phyloP scores from a whole-genome alignment of 139 green algal genomes.

The Chlamydomonas sp. region DNA sequence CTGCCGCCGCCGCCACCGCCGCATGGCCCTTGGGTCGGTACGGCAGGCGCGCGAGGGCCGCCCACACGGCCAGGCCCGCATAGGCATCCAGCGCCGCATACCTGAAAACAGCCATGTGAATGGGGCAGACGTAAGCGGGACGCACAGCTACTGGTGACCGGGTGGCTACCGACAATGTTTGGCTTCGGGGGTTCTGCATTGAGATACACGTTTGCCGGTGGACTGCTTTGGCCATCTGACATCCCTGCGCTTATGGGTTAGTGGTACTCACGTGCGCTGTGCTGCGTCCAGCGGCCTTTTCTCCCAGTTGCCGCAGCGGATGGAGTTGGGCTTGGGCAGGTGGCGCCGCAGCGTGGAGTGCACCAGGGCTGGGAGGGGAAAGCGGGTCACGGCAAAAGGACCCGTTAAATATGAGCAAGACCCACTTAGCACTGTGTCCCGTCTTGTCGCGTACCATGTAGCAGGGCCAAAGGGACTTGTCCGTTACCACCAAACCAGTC shows the following conservation, averaged over 20 bases:
- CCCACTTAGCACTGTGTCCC: too few species aligned
- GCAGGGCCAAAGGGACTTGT: too few species aligned
- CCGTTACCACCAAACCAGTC: too few species aligned
- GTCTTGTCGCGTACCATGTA: too few species aligned
- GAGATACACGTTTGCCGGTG: not conserved
- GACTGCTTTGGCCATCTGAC: not conserved
- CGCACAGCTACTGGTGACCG: not conserved
- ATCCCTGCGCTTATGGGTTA: not conserved
- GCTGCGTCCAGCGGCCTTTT: not conserved
- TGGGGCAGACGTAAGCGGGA: not conserved
- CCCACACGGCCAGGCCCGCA: conserved; percentile 29
- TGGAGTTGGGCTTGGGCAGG: conserved; percentile 38
- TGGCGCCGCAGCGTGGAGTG: not conserved
- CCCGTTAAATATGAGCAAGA: not conserved
- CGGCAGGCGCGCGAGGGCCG: conserved; percentile 9
- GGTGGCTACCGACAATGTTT: not conserved
- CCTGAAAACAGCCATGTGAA: not conserved
- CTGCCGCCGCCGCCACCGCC: too few species aligned
- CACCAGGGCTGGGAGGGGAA: conserved; percentile 3
- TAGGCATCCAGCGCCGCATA: conserved; percentile 36
- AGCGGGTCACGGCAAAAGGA: not conserved
- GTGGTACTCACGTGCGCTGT: not conserved
- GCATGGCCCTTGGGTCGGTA: not conserved
- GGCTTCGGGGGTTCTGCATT: not conserved
- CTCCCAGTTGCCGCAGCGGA: conserved; percentile 44